phyloP scores from a whole-genome alignment of 106 monocot genomes.

The Alisma plantagoaquatica region DNA sequence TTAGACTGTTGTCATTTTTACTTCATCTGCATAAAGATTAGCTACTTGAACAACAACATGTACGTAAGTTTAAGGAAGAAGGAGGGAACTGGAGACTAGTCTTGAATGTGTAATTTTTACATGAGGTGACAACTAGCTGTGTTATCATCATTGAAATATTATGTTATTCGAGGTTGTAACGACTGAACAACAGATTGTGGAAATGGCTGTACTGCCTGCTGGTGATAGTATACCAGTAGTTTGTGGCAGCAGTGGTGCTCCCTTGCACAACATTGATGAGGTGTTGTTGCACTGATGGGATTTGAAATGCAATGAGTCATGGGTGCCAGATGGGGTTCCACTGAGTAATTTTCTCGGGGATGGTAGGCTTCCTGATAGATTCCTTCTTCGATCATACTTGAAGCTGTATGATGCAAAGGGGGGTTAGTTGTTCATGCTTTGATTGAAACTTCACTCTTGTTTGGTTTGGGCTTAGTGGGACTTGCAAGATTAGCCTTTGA shows the following conservation, averaged over 20 bases:
- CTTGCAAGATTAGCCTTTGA: neutral
- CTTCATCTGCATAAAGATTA: neutral
- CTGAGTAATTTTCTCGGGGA: constrained; percentile 18
- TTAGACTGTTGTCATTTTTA: neutral
- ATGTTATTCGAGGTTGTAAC: constrained; percentile 24
- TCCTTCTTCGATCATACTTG: constrained; percentile 12
- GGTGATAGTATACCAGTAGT: constrained; percentile 4
- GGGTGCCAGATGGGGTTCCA: constrained; percentile 21
- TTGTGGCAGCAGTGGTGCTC: constrained; percentile 21
- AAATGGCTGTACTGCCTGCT: constrained; percentile 7
- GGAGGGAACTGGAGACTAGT: neutral
- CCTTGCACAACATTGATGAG: constrained; percentile 13
- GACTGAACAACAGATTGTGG: no score
- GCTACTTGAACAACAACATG: neutral
- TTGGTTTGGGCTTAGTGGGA: neutral
- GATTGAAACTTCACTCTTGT: neutral
- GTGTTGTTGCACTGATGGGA: neutral
- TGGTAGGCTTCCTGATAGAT: neutral
- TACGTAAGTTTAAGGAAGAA: no score
- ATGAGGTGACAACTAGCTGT: constrained; percentile 62
- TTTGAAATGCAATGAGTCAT: constrained; percentile 21
- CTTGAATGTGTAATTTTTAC: constrained; percentile 21
- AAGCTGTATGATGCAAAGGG: constrained; percentile 20
- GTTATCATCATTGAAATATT: constrained; percentile 91
- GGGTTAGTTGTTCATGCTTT: constrained; percentile 14